A percentile compares a stretch with the other conserved stretches of the same genome.
Conservation (phyloP, 352 stramenopile species). For the Thraustochytrium sp. region DNA sequence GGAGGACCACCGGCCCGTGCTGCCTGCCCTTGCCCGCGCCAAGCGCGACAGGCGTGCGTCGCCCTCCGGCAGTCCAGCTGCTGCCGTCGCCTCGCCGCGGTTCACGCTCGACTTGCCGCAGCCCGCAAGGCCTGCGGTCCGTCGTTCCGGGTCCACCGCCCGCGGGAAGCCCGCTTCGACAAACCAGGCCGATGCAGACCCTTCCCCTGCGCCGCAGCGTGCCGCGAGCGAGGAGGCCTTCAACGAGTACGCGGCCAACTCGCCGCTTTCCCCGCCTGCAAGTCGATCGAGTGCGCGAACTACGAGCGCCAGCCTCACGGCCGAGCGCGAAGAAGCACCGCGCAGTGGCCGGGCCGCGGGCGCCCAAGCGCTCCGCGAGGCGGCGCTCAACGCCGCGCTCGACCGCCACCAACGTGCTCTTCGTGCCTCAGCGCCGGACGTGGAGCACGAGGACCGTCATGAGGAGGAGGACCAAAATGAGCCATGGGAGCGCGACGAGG, state of each 20-base stretch:
- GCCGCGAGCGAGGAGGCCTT: neutral
- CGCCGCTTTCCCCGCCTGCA: neutral
- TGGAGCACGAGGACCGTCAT: neutral
- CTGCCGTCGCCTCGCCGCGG: no score
- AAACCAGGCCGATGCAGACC: neutral
- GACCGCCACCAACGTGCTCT: no score
- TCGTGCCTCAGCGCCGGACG: neutral
- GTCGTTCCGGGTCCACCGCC: no score
- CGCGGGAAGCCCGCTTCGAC: neutral
- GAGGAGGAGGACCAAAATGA: neutral
- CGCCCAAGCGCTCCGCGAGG: no score
- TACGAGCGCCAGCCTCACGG: neutral
- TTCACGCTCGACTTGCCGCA: neutral
- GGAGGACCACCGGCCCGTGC: neutral
- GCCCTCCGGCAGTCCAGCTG: no score
- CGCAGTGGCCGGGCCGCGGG: no score
- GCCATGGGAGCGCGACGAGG: no score
- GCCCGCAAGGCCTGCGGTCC: no score
- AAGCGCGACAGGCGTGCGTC: neutral
- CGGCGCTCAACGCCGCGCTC: no score
- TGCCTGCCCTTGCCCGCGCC: neutral
- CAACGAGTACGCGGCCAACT: constrained; percentile 4
- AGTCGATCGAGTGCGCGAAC: no score
- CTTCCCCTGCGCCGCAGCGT: neutral
- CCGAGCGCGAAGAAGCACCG: neutral